These are phyloP conservation scores for Liquidambar formosana DNA, from an alignment of 164 flowering plant genomes.

Conservation along the genomic window DNA sequence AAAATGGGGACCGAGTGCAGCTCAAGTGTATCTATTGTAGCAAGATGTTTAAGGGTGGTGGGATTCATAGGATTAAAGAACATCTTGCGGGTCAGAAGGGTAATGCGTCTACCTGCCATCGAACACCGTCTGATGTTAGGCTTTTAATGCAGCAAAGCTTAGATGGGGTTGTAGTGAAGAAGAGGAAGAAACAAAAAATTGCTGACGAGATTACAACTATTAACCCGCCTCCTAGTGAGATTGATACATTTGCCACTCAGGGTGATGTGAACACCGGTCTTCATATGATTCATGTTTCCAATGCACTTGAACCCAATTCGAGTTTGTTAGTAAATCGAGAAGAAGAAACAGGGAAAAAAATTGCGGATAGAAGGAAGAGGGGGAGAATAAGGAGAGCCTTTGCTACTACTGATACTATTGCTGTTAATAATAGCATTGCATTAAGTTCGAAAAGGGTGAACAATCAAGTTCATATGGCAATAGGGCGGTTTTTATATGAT, in stretches of 20 bases:
- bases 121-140: conserved; percentile 64
- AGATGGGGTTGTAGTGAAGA: conserved; percentile 56
- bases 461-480: conserved; percentile 57
- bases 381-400: conserved; percentile 37
- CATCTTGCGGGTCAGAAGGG: conserved; percentile 89
- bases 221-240: conserved; percentile 20
- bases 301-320: conserved; percentile 27
- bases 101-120: conserved; percentile 74
- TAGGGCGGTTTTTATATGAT: conserved; percentile 77
- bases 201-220: conserved; percentile 38
- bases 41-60: conserved; percentile 88
- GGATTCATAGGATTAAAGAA: conserved; percentile 93
- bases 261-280: conserved; percentile 30
- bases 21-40: conserved; percentile 77
- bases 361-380: conserved; percentile 48
- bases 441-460: conserved; percentile 27
- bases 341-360: conserved; percentile 26
- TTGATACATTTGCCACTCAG: conserved; percentile 27
- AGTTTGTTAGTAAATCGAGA: conserved; percentile 32
- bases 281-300: conserved; percentile 29
- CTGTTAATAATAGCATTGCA: conserved; percentile 10
- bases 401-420: conserved; percentile 16
- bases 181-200: conserved; percentile 64
- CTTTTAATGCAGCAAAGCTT: conserved; percentile 67
- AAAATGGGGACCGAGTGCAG: conserved; percentile 60